Evolutionary conservation across 2,329 filamentous ascomycete genomes (phyloP).

Genomic region (Colletotrichum lini): DNA sequence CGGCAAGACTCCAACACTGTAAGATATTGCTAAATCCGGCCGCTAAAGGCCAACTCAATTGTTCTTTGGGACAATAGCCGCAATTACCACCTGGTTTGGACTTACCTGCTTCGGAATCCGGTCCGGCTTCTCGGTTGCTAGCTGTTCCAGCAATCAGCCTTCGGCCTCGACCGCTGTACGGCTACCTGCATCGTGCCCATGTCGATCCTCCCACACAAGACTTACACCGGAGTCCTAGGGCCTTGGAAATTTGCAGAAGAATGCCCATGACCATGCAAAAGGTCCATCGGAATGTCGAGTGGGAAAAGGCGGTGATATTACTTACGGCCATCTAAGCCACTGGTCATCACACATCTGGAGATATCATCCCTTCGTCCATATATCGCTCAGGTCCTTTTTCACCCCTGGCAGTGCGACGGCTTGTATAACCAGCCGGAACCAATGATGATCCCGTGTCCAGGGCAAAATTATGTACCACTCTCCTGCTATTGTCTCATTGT

Average conservation of each 20-base stretch:
- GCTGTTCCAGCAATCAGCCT: conserved; percentile 30
- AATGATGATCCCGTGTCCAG: conserved; percentile 1
- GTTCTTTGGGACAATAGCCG: conserved; percentile 14
- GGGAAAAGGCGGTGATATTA: conserved; percentile 28
- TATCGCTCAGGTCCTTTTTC: background rate
- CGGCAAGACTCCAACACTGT: background rate
- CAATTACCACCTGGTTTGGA: background rate
- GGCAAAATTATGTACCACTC: background rate
- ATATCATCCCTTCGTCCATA: background rate
- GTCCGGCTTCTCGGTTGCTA: background rate
- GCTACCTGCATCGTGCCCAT: conserved; percentile 32
- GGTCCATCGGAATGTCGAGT: background rate
- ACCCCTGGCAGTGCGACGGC: conserved; percentile 31
- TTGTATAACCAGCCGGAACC: background rate
- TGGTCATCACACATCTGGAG: background rate
- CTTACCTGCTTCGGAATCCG: background rate
- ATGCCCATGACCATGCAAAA: conserved; percentile 3
- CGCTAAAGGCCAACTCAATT: background rate
- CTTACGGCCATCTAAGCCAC: background rate
- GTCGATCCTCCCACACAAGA: conserved; percentile 30
- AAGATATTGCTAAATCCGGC: background rate
- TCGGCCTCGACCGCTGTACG: conserved; percentile 28
- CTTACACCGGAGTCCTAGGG: conserved; percentile 28
- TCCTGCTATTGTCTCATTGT: conserved; percentile 8
- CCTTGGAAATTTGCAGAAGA: conserved; percentile 30